Percentiles rank a stretch among this genome's conserved stretches.
Evolutionary conservation across 129 eudicot genomes (phyloP).

Genomic region (Calendula officinalis): DNA sequence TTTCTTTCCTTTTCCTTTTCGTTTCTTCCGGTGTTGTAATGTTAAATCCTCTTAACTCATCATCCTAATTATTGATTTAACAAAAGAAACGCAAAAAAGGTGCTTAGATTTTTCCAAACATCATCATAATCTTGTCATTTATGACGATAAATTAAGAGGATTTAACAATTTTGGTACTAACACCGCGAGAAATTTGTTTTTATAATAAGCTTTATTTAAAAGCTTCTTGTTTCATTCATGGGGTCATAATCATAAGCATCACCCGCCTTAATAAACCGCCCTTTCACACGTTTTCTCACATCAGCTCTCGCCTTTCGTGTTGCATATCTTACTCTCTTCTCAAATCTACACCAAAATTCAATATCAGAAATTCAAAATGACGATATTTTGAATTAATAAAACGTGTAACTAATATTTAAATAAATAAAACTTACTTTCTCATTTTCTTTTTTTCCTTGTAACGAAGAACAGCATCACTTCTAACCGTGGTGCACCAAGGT

Average conservation of each 20-base stretch:
- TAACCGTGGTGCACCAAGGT: slow-evolving; percentile 61
- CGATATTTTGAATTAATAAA: too few relatives aligned
- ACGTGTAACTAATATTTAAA: too few relatives aligned
- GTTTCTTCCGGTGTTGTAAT: too few relatives aligned
- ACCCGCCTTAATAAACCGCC: slow-evolving; percentile 83
- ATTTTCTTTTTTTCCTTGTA: slow-evolving; percentile 90
- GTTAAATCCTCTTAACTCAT: not conserved
- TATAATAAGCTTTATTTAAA: slow-evolving; percentile 18
- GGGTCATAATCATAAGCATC: slow-evolving; percentile 85
- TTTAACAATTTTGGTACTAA: not conserved
- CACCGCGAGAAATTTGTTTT: too few relatives aligned
- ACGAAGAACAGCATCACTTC: slow-evolving; percentile 81
- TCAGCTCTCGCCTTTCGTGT: slow-evolving; percentile 92
- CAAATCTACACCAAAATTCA: slow-evolving; percentile 43
- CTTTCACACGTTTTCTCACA: slow-evolving; percentile 78
- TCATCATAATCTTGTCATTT: not conserved
- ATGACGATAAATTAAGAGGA: not conserved
- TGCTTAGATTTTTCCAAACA: not conserved
- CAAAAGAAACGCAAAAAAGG: not conserved
- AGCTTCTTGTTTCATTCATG: slow-evolving; percentile 54
- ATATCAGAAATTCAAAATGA: too few relatives aligned
- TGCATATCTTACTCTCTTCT: slow-evolving; percentile 74
- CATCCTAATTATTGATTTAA: slow-evolving; percentile 3
- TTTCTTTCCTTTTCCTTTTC: too few relatives aligned
- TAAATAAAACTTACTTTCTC: slow-evolving; percentile 52